These are phyloP conservation scores for Boletus rubescentipes DNA, from an alignment of 768 basidiomycete species.

Conservation along the genomic window DNA sequence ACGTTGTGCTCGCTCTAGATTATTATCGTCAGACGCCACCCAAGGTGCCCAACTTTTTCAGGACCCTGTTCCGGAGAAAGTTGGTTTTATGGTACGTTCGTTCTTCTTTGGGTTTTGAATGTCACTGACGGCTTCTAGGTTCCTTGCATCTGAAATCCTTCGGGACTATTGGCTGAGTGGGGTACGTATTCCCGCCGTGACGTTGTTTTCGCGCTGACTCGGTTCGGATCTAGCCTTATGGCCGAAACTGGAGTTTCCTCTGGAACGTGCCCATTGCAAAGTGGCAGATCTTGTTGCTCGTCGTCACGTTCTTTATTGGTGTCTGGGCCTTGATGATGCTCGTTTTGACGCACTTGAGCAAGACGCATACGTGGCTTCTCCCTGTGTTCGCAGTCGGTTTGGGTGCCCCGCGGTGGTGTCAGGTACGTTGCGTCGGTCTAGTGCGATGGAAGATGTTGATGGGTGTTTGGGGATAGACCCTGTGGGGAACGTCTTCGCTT, in stretches of 20 bases:
- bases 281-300: constrained; percentile 79
- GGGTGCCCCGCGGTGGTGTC: constrained; percentile 94
- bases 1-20: constrained; percentile 42
- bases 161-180: constrained; percentile 93
- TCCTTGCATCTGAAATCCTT: constrained; percentile 87
- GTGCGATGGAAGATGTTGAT: neutral
- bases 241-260: constrained; percentile 93
- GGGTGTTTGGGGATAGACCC: constrained; percentile 50
- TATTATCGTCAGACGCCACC: constrained; percentile 93
- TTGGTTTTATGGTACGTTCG: constrained; percentile 73
- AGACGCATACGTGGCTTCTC: constrained; percentile 93
- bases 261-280: constrained; percentile 83
- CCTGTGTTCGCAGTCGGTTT: constrained; percentile 95
- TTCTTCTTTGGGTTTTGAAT: neutral
- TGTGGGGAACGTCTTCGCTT: constrained; percentile 94
- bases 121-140: constrained; percentile 35
- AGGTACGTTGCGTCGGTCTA: constrained; percentile 42
- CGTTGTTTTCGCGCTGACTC: constrained; percentile 7
- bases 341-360: constrained; percentile 82
- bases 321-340: constrained; percentile 79
- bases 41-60: constrained; percentile 90
- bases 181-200: constrained; percentile 41
- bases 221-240: constrained; percentile 61
- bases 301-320: constrained; percentile 81
- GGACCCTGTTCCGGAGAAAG: constrained; percentile 85